A percentile compares a stretch with the other conserved stretches of the same genome.
phyloP scores from a whole-genome alignment of 495 filamentous ascomycete species.

The Hypoxylon cercidicola region DNA sequence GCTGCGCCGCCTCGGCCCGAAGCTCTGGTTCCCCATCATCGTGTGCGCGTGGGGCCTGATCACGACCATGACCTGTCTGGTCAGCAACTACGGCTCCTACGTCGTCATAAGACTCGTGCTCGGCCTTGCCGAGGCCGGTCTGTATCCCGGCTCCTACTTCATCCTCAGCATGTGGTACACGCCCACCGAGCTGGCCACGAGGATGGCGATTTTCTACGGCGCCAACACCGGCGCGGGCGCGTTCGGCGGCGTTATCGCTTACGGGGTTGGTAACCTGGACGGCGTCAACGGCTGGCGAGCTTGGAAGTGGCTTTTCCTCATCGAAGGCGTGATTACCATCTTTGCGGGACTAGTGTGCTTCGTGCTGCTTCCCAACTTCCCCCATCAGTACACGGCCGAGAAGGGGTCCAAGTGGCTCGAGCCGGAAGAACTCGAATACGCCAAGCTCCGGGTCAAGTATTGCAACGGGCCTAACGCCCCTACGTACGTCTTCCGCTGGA shows the following conservation, averaged over 20 bases:
- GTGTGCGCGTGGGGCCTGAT: too few species aligned
- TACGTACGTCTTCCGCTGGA: too few species aligned
- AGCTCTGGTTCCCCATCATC: too few species aligned
- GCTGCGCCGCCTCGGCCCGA: too few species aligned
- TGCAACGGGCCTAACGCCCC: too few species aligned
- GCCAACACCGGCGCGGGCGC: conserved; percentile 26
- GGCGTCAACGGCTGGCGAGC: conserved; percentile 54
- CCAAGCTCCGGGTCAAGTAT: too few species aligned
- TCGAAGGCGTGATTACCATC: conserved; percentile 57
- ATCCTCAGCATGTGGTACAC: conserved; percentile 50
- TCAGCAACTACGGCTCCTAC: conserved; percentile 13
- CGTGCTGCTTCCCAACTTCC: too few species aligned
- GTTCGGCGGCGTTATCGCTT: conserved; percentile 51
- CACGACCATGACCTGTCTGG: too few species aligned
- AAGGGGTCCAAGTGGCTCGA: too few species aligned
- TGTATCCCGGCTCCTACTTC: conserved; percentile 23
- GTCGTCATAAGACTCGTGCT: conserved; percentile 51
- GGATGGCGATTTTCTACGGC: conserved; percentile 45
- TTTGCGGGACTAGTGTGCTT: not conserved
- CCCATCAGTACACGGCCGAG: too few species aligned
- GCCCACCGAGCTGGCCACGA: conserved; percentile 31
- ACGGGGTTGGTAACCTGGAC: conserved; percentile 52
- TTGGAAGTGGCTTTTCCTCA: conserved; percentile 64
- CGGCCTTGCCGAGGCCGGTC: conserved; percentile 49
- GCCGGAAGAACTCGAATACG: too few species aligned